Evolutionary conservation across 768 basidiomycete genomes (phyloP).

Genomic region (Trametes elegans): DNA sequence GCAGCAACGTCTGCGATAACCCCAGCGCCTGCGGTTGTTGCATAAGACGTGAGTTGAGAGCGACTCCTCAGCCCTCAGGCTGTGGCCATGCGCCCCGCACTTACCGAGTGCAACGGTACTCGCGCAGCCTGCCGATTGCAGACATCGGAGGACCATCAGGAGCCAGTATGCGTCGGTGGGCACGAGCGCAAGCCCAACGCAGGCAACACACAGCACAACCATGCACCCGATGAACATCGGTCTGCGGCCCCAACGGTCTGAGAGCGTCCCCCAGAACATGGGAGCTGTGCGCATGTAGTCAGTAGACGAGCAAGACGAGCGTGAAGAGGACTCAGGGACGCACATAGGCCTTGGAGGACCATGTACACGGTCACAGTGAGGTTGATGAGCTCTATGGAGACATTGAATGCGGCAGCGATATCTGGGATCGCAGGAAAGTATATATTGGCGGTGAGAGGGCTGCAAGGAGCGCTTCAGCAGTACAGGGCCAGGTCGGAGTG

Average conservation of each 20-base stretch:
- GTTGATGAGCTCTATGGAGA: constrained; percentile 71
- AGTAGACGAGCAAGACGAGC: no score
- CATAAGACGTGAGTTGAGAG: background rate
- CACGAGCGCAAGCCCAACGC: constrained; percentile 56
- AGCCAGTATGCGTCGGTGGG: constrained; percentile 71
- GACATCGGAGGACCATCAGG: constrained; percentile 71
- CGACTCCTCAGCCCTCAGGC: background rate
- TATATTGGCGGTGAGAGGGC: constrained; percentile 61
- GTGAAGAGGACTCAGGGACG: no score
- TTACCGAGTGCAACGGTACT: constrained; percentile 74
- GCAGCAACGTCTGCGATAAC: constrained; percentile 77
- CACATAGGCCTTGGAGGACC: constrained; percentile 62
- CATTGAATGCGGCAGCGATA: constrained; percentile 58
- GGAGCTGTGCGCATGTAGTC: constrained; percentile 38
- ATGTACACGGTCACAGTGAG: constrained; percentile 80
- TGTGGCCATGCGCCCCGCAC: no score
- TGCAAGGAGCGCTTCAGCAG: no score
- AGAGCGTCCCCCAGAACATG: constrained; percentile 64
- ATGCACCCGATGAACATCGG: constrained; percentile 65
- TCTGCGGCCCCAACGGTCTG: constrained; percentile 64
- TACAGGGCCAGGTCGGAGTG: no score
- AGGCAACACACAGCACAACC: constrained; percentile 59
- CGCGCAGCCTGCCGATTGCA: constrained; percentile 79
- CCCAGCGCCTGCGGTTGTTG: constrained; percentile 70
- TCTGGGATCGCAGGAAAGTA: constrained; percentile 80